Evolutionary conservation across 345 rosid species (phyloP), one percentile per base, ranked within the genome.

Genomic region (Melaleuca alternifolia): DNA sequence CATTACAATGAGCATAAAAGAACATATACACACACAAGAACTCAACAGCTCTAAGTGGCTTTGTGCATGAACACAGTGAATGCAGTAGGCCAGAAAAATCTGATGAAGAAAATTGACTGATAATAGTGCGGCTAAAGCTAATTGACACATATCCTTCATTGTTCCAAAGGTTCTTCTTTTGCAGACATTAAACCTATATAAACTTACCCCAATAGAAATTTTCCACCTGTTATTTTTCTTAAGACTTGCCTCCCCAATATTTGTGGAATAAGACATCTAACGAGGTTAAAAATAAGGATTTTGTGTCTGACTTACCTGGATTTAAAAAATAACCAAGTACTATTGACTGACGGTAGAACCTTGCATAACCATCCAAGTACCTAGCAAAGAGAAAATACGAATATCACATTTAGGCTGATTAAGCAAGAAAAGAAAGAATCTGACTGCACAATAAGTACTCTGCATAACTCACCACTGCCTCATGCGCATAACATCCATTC

Each of bases 401-500:
- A 71, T 9, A 50, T 57, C 26, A 50, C 15, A 48, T 28, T 48
- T 48, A 81, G 84, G 84, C 46, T 30, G 46, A 65, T 65, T 65
- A 16, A 65, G 33, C 20, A 3, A 33, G 30, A 65, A 23, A 65
- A 65, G 77, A 65, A 33, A 65, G 46, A 33, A 48, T 81, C 14
- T 46, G 51, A 61, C 51, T 46, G 82, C 57, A 26, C 53, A 86
- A 52, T 13, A 48, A 88, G 75, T 4, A 83, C 83, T 50, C 3
- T 12, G 51, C 75, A 79, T 84, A 85, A 85, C 93, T 51, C 92
- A 96, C 99, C 96, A 93, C 77, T 90, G 96, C 86, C 98, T 91
- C 86, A 96, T 94, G 87, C 99, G 97, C 97, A 94, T 96, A 85
- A 97, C 90, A 91, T 95, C 94, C 86, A 98, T 93, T 87, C 97